A percentile compares a stretch with the other conserved stretches of the same genome.
phyloP scores from a whole-genome alignment of 306 rosid genomes.

The Carpinus viminea region DNA sequence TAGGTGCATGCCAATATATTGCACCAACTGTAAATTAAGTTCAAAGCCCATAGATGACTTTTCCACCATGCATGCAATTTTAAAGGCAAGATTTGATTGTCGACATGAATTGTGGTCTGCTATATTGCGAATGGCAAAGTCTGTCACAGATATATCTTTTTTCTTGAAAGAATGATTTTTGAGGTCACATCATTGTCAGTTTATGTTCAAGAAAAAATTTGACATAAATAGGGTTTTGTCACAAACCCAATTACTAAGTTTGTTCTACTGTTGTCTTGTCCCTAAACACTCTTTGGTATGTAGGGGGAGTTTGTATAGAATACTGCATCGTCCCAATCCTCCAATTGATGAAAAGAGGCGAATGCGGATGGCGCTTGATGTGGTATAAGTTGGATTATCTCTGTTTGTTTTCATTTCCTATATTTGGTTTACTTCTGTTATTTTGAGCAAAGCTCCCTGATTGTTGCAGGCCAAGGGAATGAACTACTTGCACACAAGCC shows the following conservation, averaged over 20 bases:
- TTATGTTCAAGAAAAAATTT: slow-evolving; percentile 2
- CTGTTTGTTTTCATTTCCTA: slow-evolving; percentile 14
- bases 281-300: slow-evolving; percentile 34
- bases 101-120: neutral
- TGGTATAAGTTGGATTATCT: slow-evolving; percentile 53
- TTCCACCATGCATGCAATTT: neutral
- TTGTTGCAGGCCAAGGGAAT: slow-evolving; percentile 88
- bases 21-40: neutral
- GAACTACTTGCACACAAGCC: slow-evolving; percentile 98
- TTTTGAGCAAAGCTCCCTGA: slow-evolving; percentile 15
- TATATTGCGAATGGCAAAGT: neutral
- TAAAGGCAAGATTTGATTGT: neutral
- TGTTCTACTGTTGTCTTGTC: slow-evolving; percentile 31
- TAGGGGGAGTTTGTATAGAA: slow-evolving; percentile 94
- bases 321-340: slow-evolving; percentile 89
- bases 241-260: slow-evolving; percentile 22
- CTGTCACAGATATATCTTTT: neutral
- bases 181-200: neutral
- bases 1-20: neutral
- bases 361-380: slow-evolving; percentile 95
- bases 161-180: neutral
- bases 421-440: slow-evolving; percentile 29
- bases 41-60: neutral
- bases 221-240: slow-evolving; percentile 17
- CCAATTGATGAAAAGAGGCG: slow-evolving; percentile 90